Base-by-base conservation (phyloP, 139 green algal genomes). In the Chlorella sp. region DNA sequence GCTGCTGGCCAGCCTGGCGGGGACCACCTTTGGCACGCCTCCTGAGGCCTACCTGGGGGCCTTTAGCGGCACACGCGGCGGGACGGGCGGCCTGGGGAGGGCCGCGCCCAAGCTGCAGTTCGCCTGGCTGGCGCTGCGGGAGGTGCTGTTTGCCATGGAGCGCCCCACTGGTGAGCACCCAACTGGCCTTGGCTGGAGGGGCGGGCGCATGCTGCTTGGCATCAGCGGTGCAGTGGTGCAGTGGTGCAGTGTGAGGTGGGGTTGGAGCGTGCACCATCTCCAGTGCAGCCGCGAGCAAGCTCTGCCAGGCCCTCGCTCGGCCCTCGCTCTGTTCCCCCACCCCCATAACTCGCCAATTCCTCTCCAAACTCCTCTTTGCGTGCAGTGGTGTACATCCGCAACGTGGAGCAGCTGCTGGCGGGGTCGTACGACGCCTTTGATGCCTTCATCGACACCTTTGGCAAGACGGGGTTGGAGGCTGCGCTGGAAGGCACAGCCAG, bases 1-100 rank as follows among this genome's bases (percentile, higher is more conserved):
- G 32, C 81, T 91, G 78, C 80, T 91, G 64, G 83, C 74, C 65
- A 86, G 17, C 57, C 65, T 87, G 69, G 39, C 38, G 34, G 39
- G 23, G 0, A 28, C 18, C 32, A 30, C 57, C n/a, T 60, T 87
- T 28, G 56, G 74, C 20, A 6, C 41, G 9, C 26, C 56, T 17
- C 83, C 74, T 30, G 82, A 78, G 56, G 81, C 82, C 9, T 85
- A 85, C 38, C 25, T 84, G 80, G 57, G 63, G 3, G 67, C 70
- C 5, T 86, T 91, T 67, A 78, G 80, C 55, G 55, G 82, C 64
- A 34, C 34, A 17, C 57, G 38, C 17, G 34, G 47, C 34, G 57
- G 25, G 38, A 65, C 20, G 0, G 64, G 39, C 47, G 76, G 23
- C 12, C 38, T 65, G 9, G 34, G 28, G 0, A 36, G 18, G 2